Evolutionary conservation across 352 stramenopile species (phyloP), one percentile per base, ranked within the genome.

Genomic region (Phytophthora palmivora): DNA sequence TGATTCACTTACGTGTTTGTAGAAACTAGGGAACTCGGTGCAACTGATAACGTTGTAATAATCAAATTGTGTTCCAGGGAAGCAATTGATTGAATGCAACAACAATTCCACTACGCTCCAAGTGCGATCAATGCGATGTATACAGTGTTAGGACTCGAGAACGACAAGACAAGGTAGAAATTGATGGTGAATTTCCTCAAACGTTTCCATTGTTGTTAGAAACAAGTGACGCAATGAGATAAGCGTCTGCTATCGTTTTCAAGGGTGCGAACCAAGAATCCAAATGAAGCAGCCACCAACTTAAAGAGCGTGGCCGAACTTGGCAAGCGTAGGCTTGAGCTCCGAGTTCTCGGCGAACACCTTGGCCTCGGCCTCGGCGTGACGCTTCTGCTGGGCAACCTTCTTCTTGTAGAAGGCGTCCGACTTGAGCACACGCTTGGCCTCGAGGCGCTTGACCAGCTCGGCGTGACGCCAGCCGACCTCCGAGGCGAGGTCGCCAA

Each of bases 391-490:
- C 78, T 95, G 84, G 38, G 85, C 86, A 30, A 92, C 70, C 89
- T 99, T 99, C 79, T 98, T 96, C 79, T 98, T 95, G 90, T 98
- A 99, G 85, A 96, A 99, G 66, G 95, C 97, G 68, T 98, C 96
- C 58, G 92, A 95, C 83, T 92, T 98, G 92, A 97, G 70, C 63
- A 95, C 84, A 77, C 90, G 87, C 87, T 97, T 96, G 75, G 86
- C 84, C 79, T 99, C 97, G 36, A 99, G 84, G 50, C 83, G 84
- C 62, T 87, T 80, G 59, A 99, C 86, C 49, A 99, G 87, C 57
- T 98, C 95, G 62, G 82, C 80, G 85, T 99, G 94, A 83, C 98
- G 97, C 97, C 97, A 99, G 75, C 97, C 97, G 36, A 99, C 95
- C 72, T 98, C 89, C 69, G 93, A 89, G 22, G 96, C 92, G 38